phyloP scores from a whole-genome alignment of 352 stramenopile genomes.

The Pythium volutum region DNA sequence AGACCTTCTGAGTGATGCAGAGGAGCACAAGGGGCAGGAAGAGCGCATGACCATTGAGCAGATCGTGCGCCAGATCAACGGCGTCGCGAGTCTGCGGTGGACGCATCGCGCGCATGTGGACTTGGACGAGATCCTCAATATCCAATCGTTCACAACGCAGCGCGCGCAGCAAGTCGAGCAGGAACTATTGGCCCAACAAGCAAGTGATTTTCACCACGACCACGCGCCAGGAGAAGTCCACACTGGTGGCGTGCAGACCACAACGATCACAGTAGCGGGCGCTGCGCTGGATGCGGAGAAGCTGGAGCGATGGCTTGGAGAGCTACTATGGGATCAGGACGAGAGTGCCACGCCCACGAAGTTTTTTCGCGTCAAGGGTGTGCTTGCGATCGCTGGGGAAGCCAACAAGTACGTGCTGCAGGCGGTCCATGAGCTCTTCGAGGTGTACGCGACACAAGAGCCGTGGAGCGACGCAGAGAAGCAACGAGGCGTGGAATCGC shows the following conservation, averaged over 20 bases:
- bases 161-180: slow-evolving; percentile 57
- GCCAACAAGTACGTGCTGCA: slow-evolving; percentile 74
- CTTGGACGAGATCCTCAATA: slow-evolving; percentile 71
- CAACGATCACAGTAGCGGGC: slow-evolving; percentile 48
- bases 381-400: slow-evolving; percentile 50
- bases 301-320: slow-evolving; percentile 68
- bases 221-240: slow-evolving; percentile 25
- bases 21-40: slow-evolving; percentile 39
- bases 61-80: slow-evolving; percentile 55
- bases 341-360: slow-evolving; percentile 30
- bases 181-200: slow-evolving; percentile 14
- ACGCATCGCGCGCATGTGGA: slow-evolving; percentile 57
- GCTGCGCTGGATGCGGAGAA: slow-evolving; percentile 43
- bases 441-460: slow-evolving; percentile 68
- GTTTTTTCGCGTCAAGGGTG: slow-evolving; percentile 76
- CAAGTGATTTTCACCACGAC: slow-evolving; percentile 3
- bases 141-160: slow-evolving; percentile 74
- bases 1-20: slow-evolving; percentile 86
- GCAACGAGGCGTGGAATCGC: slow-evolving; percentile 26
- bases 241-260: slow-evolving; percentile 70
- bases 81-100: slow-evolving; percentile 61
- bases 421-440: slow-evolving; percentile 81
- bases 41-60: slow-evolving; percentile 32
- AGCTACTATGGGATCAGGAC: slow-evolving; percentile 64
- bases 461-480: slow-evolving; percentile 31